A percentile compares a stretch with the other conserved stretches of the same genome.
These are phyloP conservation scores for Fragaria nilgerrensis DNA, from an alignment of 306 rosid genomes.

Conservation along the genomic window DNA sequence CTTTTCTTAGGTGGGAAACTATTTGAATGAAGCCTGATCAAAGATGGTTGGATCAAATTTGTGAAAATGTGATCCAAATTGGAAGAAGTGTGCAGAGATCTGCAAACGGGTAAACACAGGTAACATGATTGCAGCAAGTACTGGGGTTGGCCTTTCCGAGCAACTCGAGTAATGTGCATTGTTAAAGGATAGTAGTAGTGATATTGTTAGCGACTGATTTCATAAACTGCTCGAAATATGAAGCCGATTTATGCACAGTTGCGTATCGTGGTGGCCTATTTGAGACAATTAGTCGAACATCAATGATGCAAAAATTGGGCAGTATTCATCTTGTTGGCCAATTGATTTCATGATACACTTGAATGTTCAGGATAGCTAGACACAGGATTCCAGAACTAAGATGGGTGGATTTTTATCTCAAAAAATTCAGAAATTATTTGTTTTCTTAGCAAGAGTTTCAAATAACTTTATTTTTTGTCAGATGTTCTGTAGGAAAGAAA, in stretches of 20 bases:
- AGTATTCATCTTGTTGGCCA: too few species aligned
- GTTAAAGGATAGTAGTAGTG: not conserved
- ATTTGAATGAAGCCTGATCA: not conserved
- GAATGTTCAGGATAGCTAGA: not conserved
- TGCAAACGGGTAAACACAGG: not conserved
- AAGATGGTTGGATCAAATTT: constrained; percentile 5
- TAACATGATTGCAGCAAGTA: not conserved
- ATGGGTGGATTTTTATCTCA: not conserved
- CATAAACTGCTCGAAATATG: too few species aligned
- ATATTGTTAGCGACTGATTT: too few species aligned
- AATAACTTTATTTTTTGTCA: too few species aligned
- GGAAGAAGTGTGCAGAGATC: constrained; percentile 1
- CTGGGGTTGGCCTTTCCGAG: not conserved
- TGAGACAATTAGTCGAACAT: too few species aligned
- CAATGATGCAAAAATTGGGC: too few species aligned
- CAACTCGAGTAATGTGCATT: not conserved
- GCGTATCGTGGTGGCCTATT: too few species aligned
- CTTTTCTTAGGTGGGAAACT: not conserved
- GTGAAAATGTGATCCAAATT: constrained; percentile 8
- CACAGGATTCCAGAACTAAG: too few species aligned
- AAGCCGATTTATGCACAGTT: too few species aligned
- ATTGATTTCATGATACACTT: too few species aligned
- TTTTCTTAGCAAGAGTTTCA: not conserved
- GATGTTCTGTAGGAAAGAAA: too few species aligned
- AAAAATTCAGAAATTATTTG: not conserved